phyloP scores from a whole-genome alignment of 2,329 filamentous ascomycete genomes.

The Aspergillus piperis region DNA sequence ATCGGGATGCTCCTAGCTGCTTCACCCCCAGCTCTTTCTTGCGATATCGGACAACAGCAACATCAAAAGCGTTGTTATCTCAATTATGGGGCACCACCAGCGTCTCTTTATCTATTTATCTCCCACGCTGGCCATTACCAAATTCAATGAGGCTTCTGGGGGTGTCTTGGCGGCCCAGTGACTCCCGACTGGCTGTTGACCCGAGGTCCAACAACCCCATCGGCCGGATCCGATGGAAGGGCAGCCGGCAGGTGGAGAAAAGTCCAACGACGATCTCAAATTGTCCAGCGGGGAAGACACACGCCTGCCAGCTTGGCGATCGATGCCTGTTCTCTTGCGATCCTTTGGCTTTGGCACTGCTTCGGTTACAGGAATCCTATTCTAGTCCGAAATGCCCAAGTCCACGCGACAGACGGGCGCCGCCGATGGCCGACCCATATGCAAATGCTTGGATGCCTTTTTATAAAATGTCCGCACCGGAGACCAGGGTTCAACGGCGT shows the following conservation, averaged over 20 bases:
- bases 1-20: neutral
- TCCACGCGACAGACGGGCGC: slow-evolving; percentile 15
- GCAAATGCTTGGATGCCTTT: neutral
- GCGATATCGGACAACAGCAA: neutral
- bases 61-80: neutral
- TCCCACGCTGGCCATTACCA: neutral
- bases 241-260: slow-evolving; percentile 4
- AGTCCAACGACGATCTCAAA: slow-evolving; percentile 2
- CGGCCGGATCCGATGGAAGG: slow-evolving; percentile 7
- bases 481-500: neutral
- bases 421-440: slow-evolving; percentile 13
- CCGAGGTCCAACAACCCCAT: slow-evolving; percentile 7
- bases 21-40: neutral
- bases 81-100: neutral
- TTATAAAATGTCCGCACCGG: slow-evolving; percentile 10
- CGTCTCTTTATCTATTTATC: neutral
- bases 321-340: neutral
- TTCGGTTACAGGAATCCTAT: neutral
- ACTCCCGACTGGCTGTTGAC: neutral
- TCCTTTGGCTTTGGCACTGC: neutral
- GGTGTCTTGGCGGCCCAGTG: neutral
- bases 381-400: neutral
- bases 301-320: neutral
- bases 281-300: slow-evolving; percentile 1
- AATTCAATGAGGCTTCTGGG: neutral